phyloP scores from a whole-genome alignment of 495 filamentous ascomycete species.

The Staphylotrichum longicolle region DNA sequence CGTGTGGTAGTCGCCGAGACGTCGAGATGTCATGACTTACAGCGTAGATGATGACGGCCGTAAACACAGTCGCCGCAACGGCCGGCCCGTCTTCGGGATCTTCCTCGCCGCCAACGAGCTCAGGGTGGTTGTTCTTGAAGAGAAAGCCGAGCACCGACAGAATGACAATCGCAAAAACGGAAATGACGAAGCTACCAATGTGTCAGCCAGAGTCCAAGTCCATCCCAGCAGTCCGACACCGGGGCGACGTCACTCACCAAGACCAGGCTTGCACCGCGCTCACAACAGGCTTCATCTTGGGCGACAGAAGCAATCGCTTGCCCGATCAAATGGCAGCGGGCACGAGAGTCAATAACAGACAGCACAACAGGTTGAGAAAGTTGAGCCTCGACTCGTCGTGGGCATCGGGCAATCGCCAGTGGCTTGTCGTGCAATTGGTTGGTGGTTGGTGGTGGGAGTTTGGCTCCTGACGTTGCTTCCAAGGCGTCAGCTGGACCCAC shows the following conservation, averaged over 20 bases:
- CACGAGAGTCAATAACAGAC: neutral
- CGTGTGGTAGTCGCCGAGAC: neutral
- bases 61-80: constrained; percentile 79
- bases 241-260: constrained; percentile 56
- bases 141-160: constrained; percentile 78
- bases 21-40: constrained; percentile 50
- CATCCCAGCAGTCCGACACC: neutral
- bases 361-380: neutral
- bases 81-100: constrained; percentile 71
- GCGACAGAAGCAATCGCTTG: constrained; percentile 4
- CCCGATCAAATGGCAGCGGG: neutral
- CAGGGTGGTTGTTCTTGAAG: constrained; percentile 73
- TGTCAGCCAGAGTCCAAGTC: neutral
- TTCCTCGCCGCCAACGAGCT: constrained; percentile 70
- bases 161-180: constrained; percentile 82
- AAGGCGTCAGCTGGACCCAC: neutral
- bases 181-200: constrained; percentile 71
- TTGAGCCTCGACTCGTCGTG: neutral
- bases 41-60: constrained; percentile 78
- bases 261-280: constrained; percentile 89
- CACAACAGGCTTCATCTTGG: constrained; percentile 87
- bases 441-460: constrained; percentile 4
- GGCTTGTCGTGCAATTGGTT: neutral
- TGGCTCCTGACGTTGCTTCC: neutral
- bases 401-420: neutral